These are phyloP conservation scores for Hevea brasiliensis DNA, from an alignment of 345 rosid species.

Conservation along the genomic window DNA sequence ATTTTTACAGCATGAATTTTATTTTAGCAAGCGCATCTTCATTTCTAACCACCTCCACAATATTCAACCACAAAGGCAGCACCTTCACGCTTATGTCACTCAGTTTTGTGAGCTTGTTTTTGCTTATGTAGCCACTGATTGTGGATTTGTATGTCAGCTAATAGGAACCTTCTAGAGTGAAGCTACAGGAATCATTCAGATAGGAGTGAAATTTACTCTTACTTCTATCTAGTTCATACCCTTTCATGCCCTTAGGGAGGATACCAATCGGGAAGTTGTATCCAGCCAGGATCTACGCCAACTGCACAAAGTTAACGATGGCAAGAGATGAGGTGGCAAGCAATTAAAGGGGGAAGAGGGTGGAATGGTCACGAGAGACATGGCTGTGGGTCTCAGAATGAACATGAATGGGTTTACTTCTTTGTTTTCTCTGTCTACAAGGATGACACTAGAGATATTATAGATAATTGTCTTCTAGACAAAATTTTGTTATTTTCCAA, in stretches of 20 bases:
- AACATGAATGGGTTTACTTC: not conserved
- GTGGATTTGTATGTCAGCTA: constrained; percentile 72
- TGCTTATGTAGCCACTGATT: constrained; percentile 65
- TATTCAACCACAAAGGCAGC: constrained; percentile 82
- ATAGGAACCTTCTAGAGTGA: constrained; percentile 87
- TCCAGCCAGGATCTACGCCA: constrained; percentile 59
- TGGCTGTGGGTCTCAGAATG: not conserved
- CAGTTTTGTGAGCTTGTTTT: constrained; percentile 56
- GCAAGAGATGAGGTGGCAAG: constrained; percentile 27
- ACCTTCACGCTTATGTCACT: constrained; percentile 86
- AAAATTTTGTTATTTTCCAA: not conserved
- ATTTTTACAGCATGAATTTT: too few relatives aligned
- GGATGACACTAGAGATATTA: not conserved
- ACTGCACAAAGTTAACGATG: constrained; percentile 22
- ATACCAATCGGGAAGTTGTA: constrained; percentile 80
- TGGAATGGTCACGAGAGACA: constrained; percentile 11
- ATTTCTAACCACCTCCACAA: constrained; percentile 70
- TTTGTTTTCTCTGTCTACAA: not conserved
- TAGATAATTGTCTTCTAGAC: not conserved
- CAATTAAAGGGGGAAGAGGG: constrained; percentile 21
- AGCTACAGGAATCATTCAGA: constrained; percentile 64
- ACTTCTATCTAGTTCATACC: constrained; percentile 63
- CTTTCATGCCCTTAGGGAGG: constrained; percentile 64
- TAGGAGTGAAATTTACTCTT: constrained; percentile 66
- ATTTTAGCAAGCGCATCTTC: constrained; percentile 64